Percentiles rank a stretch among this genome's conserved stretches.
Evolutionary conservation across 331 rosid genomes (phyloP).

Genomic region (Arachis monticola): DNA sequence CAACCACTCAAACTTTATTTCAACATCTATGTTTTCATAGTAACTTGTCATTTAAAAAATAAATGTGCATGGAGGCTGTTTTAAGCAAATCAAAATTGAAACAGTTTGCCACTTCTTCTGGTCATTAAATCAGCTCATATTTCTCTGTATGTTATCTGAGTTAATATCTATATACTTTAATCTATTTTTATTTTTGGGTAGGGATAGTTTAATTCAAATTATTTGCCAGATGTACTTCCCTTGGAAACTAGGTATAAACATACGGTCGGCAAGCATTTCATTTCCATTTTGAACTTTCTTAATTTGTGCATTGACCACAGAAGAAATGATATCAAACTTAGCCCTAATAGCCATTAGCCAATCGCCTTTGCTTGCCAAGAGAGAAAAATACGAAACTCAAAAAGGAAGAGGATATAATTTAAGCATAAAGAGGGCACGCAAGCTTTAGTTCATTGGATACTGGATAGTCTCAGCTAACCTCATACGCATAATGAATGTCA

Average conservation of each 20-base stretch:
- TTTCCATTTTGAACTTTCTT: background rate
- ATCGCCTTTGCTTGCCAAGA: background rate
- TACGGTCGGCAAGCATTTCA: background rate
- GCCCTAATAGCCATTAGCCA: background rate
- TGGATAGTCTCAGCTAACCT: slow-evolving; percentile 27
- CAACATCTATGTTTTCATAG: background rate
- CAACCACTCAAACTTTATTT: background rate
- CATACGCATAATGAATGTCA: slow-evolving; percentile 30
- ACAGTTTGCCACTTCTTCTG: background rate
- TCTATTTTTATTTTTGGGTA: too few species aligned
- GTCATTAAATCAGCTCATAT: background rate
- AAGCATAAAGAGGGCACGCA: slow-evolving; percentile 12
- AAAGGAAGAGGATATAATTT: background rate
- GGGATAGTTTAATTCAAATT: too few species aligned
- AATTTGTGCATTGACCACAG: background rate
- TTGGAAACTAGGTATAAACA: background rate
- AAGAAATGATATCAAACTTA: background rate
- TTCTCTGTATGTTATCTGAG: background rate
- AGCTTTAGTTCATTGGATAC: slow-evolving; percentile 13
- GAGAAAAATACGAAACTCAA: slow-evolving; percentile 17
- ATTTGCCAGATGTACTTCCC: background rate
- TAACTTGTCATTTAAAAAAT: background rate
- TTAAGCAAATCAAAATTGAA: background rate
- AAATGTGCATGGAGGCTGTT: background rate
- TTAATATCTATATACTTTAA: too few species aligned